Percentiles rank a stretch among this genome's conserved stretches.
These are phyloP conservation scores for Echites panduratus DNA, from an alignment of 257 asterid species.

Conservation along the genomic window DNA sequence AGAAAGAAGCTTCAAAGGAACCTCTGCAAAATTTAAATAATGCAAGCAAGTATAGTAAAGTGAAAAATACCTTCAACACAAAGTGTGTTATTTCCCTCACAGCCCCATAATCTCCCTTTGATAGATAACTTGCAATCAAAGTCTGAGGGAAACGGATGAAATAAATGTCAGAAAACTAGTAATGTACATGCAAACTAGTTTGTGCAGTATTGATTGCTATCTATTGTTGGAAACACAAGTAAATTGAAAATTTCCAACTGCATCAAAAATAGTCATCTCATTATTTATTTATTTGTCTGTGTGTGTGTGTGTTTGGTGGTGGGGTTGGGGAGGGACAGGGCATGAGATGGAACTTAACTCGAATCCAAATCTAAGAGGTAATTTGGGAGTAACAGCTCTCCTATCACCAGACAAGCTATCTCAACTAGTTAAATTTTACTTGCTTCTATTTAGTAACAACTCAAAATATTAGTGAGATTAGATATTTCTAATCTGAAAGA, in stretches of 20 bases:
- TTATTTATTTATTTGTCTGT: too few relatives aligned
- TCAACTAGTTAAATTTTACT: background rate
- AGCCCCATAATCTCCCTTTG: constrained; percentile 56
- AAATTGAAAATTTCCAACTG: background rate
- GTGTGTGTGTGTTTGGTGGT: too few relatives aligned
- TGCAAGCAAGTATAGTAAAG: constrained; percentile 14
- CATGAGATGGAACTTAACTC: background rate
- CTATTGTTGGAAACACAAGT: background rate
- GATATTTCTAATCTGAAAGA: background rate
- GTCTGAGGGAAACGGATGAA: constrained; percentile 39
- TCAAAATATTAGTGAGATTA: background rate
- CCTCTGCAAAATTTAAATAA: background rate
- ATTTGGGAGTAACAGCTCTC: too few relatives aligned
- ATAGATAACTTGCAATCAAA: constrained; percentile 67
- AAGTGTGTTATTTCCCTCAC: constrained; percentile 63
- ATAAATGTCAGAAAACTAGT: constrained; percentile 1
- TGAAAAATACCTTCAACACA: constrained; percentile 55
- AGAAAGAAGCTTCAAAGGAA: background rate
- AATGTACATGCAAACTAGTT: constrained; percentile 3
- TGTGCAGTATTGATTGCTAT: background rate
- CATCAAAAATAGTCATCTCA: background rate
- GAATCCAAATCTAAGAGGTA: too few relatives aligned
- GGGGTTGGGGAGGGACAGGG: background rate
- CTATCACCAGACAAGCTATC: too few relatives aligned
- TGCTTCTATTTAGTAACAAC: background rate